A percentile compares a stretch with the other conserved stretches of the same genome.
Conservation (phyloP, 148 eudicot genomes). For the Fagopyrum homotropicum region DNA sequence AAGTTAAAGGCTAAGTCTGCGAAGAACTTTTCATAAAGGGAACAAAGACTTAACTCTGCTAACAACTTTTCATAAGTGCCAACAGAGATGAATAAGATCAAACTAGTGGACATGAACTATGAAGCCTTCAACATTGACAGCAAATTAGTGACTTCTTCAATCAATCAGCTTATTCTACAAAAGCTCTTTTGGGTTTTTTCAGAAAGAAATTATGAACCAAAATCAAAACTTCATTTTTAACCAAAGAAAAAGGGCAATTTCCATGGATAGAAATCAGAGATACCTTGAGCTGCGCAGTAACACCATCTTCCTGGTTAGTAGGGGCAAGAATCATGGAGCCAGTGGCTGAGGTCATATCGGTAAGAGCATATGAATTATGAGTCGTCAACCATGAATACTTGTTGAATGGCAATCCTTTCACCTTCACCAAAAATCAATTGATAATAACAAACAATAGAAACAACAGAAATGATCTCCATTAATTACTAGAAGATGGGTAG, state of each 20-base stretch:
- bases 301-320: slow-evolving; percentile 72
- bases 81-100: background rate
- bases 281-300: slow-evolving; percentile 59
- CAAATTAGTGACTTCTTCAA: background rate
- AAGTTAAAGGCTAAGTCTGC: background rate
- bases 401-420: slow-evolving; percentile 68
- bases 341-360: slow-evolving; percentile 48
- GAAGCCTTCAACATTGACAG: background rate
- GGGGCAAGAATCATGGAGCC: slow-evolving; percentile 54
- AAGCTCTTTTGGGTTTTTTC: background rate
- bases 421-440: slow-evolving; percentile 26
- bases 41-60: background rate
- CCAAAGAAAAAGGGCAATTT: background rate
- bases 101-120: background rate
- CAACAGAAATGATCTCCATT: background rate
- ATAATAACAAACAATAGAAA: no score
- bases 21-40: background rate
- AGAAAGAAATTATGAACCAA: background rate
- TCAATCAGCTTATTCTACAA: background rate
- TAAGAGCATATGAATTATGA: slow-evolving; percentile 67
- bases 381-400: slow-evolving; percentile 83
- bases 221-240: background rate
- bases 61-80: background rate
- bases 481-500: background rate
- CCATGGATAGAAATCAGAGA: background rate